Base-by-base conservation (phyloP, 768 basidiomycete genomes). In the Mycena sanguinolenta region DNA sequence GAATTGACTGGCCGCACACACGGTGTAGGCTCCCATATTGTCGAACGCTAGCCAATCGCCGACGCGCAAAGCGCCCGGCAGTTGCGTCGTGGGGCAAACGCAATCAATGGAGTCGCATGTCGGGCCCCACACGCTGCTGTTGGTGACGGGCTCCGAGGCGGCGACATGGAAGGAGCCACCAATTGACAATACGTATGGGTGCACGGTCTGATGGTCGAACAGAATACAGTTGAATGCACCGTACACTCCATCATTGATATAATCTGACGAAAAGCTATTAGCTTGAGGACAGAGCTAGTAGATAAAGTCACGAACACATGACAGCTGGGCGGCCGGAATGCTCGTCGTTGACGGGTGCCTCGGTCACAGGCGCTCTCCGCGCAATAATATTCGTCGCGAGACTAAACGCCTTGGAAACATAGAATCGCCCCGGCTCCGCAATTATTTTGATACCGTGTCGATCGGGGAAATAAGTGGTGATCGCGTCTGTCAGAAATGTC, bases 171-270 rank as follows among this genome's bases (percentile, higher is more conserved):
- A 92, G 3, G 90, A 92, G 44, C 88, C 88, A 60, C 86, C 84
- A 82, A 94, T 82, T 23, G 90, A 92, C 63, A 94, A 84, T 55
- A 94, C 92, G 73, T 89, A 90, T 34, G 97, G 98, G 76, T 94
- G 90, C n/a, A 92, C 92, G 65, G 87, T 86, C 78, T 97, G 96
- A 82, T 99, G 98, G 82, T 99, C 98, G 82, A 98, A 99, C 78
- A 99, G 85, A 81, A 96, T 96, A 83, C 95, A 96, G 85, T 97
- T 96, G 85, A 97, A 96, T 23, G 95, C 91, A 58, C 97, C 96
- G 81, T 99, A 99, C 49, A 99, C 96, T 50, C 97, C 97, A 80
- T 99, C 97, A 83, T 98, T 99, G 89, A 99, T 96, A 86, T 99
- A 99, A 85, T 98, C 96, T 98, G 80, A n/a, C 38, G 63, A 65